These are phyloP conservation scores for Dryas octopetala DNA, from an alignment of 306 rosid genomes.

Conservation along the genomic window DNA sequence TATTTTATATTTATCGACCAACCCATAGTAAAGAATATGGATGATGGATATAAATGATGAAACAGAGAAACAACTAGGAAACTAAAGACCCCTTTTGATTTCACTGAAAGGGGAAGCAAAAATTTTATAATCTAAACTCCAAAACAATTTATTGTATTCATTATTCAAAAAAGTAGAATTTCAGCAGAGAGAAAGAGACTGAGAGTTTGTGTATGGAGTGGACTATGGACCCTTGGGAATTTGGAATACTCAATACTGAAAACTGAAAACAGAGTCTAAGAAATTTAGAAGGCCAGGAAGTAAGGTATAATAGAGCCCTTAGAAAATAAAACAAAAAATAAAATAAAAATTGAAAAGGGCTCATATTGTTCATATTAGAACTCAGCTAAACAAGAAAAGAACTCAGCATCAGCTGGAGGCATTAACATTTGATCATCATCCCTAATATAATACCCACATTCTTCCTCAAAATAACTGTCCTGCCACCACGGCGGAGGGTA, in stretches of 20 bases:
- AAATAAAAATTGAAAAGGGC: not conserved
- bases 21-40: too few species aligned
- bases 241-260: not conserved
- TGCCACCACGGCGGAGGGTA: conserved; percentile 33
- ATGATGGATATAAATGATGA: too few species aligned
- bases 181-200: not conserved
- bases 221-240: not conserved
- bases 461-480: conserved; percentile 28
- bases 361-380: not conserved
- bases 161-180: not conserved
- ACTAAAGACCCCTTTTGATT: not conserved
- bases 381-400: conserved; percentile 3
- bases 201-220: not conserved
- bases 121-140: not conserved
- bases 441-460: conserved; percentile 23
- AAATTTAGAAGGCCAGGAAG: not conserved
- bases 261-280: too few species aligned
- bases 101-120: not conserved
- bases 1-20: too few species aligned
- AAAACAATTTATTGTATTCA: not conserved
- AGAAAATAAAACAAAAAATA: not conserved
- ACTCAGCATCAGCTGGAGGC: conserved; percentile 7
- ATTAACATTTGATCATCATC: conserved; percentile 27
- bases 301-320: not conserved
- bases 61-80: not conserved